Percentiles rank a stretch among this genome's conserved stretches.
Evolutionary conservation across 1,139 yeast genomes (phyloP).

Genomic region (Saccharomycopsis crataegensis): DNA sequence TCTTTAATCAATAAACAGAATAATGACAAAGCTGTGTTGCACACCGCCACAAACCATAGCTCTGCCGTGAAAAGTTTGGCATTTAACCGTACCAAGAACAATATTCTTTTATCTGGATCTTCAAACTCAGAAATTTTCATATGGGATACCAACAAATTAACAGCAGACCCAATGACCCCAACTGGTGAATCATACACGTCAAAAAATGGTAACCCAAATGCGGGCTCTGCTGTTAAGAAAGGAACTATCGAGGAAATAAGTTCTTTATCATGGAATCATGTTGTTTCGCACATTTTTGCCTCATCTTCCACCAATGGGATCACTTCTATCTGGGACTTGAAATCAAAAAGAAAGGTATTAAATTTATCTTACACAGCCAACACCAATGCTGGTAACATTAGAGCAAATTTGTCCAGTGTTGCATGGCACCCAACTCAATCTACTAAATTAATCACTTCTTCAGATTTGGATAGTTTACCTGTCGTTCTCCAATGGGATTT

Average conservation of each 20-base stretch:
- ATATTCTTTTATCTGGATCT: slow-evolving; percentile 82
- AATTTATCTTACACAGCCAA: slow-evolving; percentile 63
- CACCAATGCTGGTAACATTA: slow-evolving; percentile 33
- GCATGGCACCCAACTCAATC: slow-evolving; percentile 85
- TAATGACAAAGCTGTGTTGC: slow-evolving; percentile 32
- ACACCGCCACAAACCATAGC: slow-evolving; percentile 49
- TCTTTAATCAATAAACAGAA: slow-evolving; percentile 37
- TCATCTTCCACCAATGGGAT: slow-evolving; percentile 70
- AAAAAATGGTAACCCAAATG: neutral
- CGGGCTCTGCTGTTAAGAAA: neutral
- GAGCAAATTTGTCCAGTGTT: slow-evolving; percentile 60
- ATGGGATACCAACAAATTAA: slow-evolving; percentile 77
- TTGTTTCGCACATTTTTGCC: slow-evolving; percentile 82
- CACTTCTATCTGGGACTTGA: slow-evolving; percentile 91
- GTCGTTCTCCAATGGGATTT: slow-evolving; percentile 88
- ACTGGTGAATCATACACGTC: slow-evolving; percentile 27
- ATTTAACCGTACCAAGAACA: slow-evolving; percentile 69
- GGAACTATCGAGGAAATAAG: slow-evolving; percentile 54
- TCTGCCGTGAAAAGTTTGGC: slow-evolving; percentile 68
- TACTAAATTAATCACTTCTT: slow-evolving; percentile 82
- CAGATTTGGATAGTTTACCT: slow-evolving; percentile 75
- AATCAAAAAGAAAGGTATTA: slow-evolving; percentile 78
- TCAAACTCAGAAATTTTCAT: slow-evolving; percentile 77
- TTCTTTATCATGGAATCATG: slow-evolving; percentile 84
- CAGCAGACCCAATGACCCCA: slow-evolving; percentile 77